phyloP scores from a whole-genome alignment of 495 filamentous ascomycete genomes.

The Podospora sp. region DNA sequence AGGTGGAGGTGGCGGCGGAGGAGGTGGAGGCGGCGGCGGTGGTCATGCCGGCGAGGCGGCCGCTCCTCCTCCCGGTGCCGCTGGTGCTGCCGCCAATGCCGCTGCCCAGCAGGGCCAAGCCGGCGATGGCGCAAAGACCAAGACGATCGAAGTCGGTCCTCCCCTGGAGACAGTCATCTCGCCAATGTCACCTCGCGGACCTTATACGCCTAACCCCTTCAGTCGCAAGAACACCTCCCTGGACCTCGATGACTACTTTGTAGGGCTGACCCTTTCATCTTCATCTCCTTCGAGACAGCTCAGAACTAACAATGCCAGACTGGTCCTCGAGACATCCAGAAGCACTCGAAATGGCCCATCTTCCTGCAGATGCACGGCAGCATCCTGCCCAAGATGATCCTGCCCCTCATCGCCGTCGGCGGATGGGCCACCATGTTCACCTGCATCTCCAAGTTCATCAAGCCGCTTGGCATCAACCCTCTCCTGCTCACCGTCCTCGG shows the following conservation, averaged over 20 bases:
- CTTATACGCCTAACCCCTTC: constrained; percentile 48
- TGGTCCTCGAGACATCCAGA: constrained; percentile 69
- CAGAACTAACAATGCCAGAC: constrained; percentile 33
- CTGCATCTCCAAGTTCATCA: constrained; percentile 45
- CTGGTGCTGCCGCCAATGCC: not conserved
- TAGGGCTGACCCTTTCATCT: constrained; percentile 32
- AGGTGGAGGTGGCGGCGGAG: not conserved
- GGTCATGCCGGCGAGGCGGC: not conserved
- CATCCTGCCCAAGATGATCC: constrained; percentile 77
- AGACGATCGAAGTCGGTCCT: constrained; percentile 8
- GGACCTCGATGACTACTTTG: constrained; percentile 59
- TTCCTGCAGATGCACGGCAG: constrained; percentile 81
- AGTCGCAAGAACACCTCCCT: constrained; percentile 47
- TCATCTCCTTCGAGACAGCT: not conserved
- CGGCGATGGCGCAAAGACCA: constrained; percentile 8
- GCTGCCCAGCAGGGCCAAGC: constrained; percentile 2
- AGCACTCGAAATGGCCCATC: constrained; percentile 80
- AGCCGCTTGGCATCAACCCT: constrained; percentile 61
- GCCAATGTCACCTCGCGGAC: constrained; percentile 34
- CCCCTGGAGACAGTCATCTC: constrained; percentile 30
- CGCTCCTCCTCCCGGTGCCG: not conserved
- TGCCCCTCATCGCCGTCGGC: constrained; percentile 69
- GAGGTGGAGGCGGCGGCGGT: not conserved
- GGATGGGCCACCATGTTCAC: constrained; percentile 73
- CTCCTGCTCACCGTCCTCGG: constrained; percentile 81